A percentile compares a stretch with the other conserved stretches of the same genome.
These are phyloP conservation scores for Artomyces pyxidatus DNA, from an alignment of 768 basidiomycete species.

Conservation along the genomic window DNA sequence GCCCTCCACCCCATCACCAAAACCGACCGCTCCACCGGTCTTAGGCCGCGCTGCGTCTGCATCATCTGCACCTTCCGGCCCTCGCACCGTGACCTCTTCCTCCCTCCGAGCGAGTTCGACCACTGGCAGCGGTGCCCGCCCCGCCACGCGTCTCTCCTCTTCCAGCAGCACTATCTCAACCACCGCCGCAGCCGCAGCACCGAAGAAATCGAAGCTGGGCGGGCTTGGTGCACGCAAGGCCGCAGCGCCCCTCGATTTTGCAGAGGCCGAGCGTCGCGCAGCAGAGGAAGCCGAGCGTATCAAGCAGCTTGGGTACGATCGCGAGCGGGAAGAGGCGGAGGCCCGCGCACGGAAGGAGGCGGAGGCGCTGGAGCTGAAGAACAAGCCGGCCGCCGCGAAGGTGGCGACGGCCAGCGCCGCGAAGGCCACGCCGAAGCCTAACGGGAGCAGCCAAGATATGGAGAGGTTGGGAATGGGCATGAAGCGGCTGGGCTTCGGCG, in stretches of 20 bases:
- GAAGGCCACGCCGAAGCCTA: constrained; percentile 24
- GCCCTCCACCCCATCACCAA: constrained; percentile 18
- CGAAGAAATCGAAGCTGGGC: constrained; percentile 66
- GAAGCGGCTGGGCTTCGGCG: constrained; percentile 78
- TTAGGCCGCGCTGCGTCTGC: constrained; percentile 13
- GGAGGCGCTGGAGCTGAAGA: constrained; percentile 33
- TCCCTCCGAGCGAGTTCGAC: constrained; percentile 42
- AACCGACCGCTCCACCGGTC: constrained; percentile 5
- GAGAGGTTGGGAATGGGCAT: constrained; percentile 62
- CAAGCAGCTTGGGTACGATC: constrained; percentile 87
- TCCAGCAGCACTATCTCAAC: constrained; percentile 23
- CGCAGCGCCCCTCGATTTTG: constrained; percentile 79
- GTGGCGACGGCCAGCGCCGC: constrained; percentile 23
- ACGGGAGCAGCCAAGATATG: constrained; percentile 39
- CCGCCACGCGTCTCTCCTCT: constrained; percentile 35
- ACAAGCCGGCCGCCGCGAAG: constrained; percentile 27
- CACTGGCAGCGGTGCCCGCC: constrained; percentile 29
- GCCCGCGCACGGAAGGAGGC: constrained; percentile 61
- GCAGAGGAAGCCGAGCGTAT: constrained; percentile 88
- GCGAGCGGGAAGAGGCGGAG: constrained; percentile 76
- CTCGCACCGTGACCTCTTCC: constrained; percentile 62
- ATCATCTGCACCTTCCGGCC: constrained; percentile 33
- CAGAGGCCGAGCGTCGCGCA: constrained; percentile 86
- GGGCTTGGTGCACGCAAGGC: constrained; percentile 85
- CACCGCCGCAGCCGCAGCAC: constrained; percentile 20